A percentile compares a stretch with the other conserved stretches of the same genome.
Evolutionary conservation across 225 moss, liverwort and hornwort species (phyloP).

Genomic region (Ulota crispa): DNA sequence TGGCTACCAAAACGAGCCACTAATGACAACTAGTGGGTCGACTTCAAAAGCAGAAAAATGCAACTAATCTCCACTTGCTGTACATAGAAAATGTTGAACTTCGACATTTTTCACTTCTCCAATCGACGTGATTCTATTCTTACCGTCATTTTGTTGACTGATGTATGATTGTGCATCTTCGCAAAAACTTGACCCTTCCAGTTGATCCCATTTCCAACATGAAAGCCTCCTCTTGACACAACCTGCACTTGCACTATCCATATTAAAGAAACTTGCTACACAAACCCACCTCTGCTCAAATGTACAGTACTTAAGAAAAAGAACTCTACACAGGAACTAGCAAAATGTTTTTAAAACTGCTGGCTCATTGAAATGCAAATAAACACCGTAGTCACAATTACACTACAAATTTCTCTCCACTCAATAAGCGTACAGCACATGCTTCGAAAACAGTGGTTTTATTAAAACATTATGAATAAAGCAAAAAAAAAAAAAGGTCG

Average conservation of each 20-base stretch:
- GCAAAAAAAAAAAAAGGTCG: too few relatives aligned
- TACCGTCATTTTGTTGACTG: conserved; percentile 98
- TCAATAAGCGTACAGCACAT: not conserved
- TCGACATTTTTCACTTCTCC: not conserved
- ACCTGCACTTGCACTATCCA: conserved; percentile 55
- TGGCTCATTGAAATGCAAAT: not conserved
- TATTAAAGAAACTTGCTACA: not conserved
- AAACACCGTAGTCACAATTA: not conserved
- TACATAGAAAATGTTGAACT: not conserved
- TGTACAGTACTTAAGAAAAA: not conserved
- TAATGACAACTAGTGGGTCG: not conserved
- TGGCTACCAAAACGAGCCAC: not conserved
- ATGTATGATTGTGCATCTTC: conserved; percentile 98
- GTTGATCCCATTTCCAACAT: conserved; percentile 98
- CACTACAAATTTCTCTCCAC: not conserved
- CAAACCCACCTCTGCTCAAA: conserved; percentile 3
- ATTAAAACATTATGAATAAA: not conserved
- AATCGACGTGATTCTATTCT: conserved; percentile 9
- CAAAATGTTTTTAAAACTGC: not conserved
- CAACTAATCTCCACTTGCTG: not conserved
- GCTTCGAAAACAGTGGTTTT: not conserved
- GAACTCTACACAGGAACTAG: not conserved
- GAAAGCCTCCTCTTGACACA: conserved; percentile 98
- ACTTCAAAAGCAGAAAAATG: not conserved
- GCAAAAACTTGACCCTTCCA: conserved; percentile 99